Base-by-base conservation (phyloP, 805 yeast species). In the Pichia thaimueangensis region DNA sequence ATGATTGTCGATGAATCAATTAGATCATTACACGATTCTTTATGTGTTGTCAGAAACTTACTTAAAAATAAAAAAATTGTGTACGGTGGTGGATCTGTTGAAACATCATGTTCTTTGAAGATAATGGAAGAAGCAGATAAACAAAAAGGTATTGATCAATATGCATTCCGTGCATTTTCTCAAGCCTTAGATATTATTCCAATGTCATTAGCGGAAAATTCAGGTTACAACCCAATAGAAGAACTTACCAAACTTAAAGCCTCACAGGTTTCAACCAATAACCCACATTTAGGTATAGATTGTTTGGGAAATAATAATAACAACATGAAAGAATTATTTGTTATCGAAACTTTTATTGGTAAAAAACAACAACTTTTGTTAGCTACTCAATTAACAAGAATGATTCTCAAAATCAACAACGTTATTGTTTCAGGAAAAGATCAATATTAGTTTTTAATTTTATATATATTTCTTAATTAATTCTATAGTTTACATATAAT, bases 31-130 rank as follows among this genome's bases (percentile, higher is more conserved):
- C 97, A 93, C 58, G 99, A 93, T 62, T 86, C 98, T 8, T 69
- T 93, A 45, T 91, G 98, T 69, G 99, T 94, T 35, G 98, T 93
- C 23, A 84, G 98, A 69, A 94, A 93, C 67, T 76, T 93, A 60
- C 82, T 94, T 39, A 78, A 82, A 56, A 97, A 94, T 63, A 82
- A 80, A 61, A 77, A 96, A 63, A 86, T 93, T 35, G 97, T 94
- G n/a, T 93, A 93, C 59, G 99, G 99, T 50, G 99, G 99, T 55
- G 99, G 99, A 53, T 95, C 98, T 19, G 94, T 97, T 29, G 99
- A 93, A 68, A 80, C 93, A 41, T 75, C 96, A 3, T 84, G 95
- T 70, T 88, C 97, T 12, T 68, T 93, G 53, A 94, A 93, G 15
- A 95, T 93, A 13, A 72, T 87, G 44, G 86, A 82, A 38, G 95